phyloP scores from a whole-genome alignment of 2,329 filamentous ascomycete genomes.

The Tolypocladium pustulatum region DNA sequence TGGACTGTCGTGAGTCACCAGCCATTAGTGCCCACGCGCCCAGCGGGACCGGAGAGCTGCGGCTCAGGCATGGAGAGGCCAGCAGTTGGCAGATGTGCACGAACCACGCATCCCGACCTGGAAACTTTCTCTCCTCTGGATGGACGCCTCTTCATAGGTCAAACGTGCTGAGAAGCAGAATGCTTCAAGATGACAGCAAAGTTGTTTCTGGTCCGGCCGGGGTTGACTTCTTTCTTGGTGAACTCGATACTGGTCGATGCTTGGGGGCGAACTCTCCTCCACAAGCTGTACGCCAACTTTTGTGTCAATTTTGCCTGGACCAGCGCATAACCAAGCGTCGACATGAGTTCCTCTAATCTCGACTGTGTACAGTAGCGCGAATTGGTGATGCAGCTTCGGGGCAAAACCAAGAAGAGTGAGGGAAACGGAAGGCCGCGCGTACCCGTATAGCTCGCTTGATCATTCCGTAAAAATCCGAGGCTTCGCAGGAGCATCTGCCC shows the following conservation, averaged over 20 bases:
- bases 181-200: slow-evolving; percentile 64
- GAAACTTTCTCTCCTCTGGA: not conserved
- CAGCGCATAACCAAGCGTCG: slow-evolving; percentile 59
- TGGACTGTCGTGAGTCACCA: not conserved
- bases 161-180: not conserved
- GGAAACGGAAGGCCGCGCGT: slow-evolving; percentile 38
- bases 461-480: slow-evolving; percentile 51
- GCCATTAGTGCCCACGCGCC: not conserved
- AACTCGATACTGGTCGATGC: slow-evolving; percentile 10
- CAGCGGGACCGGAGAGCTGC: not conserved
- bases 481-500: slow-evolving; percentile 81
- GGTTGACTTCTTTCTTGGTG: slow-evolving; percentile 63
- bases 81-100: no score
- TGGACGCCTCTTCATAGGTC: not conserved
- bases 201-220: slow-evolving; percentile 74
- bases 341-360: slow-evolving; percentile 63
- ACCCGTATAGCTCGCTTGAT: slow-evolving; percentile 5
- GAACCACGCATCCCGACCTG: no score
- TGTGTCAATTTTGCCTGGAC: slow-evolving; percentile 61
- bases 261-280: slow-evolving; percentile 39
- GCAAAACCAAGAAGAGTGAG: slow-evolving; percentile 78
- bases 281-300: slow-evolving; percentile 86
- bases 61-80: no score
- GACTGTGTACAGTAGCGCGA: slow-evolving; percentile 77
- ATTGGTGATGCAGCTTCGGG: slow-evolving; percentile 78